phyloP scores from a whole-genome alignment of 768 basidiomycete genomes.

The Boletus huronensis region DNA sequence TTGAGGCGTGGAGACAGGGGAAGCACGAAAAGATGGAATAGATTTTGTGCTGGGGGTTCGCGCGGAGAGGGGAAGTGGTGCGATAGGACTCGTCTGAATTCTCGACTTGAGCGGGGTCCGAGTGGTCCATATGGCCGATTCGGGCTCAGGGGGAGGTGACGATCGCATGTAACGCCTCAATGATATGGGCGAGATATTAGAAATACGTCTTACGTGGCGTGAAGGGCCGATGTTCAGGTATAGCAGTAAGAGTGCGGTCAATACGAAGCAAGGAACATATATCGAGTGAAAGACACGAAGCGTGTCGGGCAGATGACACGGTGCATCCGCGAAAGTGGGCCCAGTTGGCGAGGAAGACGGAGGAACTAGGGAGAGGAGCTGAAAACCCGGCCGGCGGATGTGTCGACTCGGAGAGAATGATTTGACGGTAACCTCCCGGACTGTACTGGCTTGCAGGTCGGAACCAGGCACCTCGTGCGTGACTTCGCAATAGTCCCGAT shows the following conservation, averaged over 20 bases:
- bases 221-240: constrained; percentile 38
- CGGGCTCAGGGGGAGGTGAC: constrained; percentile 28
- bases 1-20: constrained; percentile 36
- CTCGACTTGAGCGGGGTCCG: constrained; percentile 44
- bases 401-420: constrained; percentile 78
- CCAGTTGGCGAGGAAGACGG: constrained; percentile 28
- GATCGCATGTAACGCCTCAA: constrained; percentile 25
- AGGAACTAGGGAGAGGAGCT: constrained; percentile 68
- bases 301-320: constrained; percentile 79
- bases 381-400: constrained; percentile 77
- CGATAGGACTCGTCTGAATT: constrained; percentile 38
- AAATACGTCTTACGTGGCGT: constrained; percentile 15
- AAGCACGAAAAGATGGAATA: constrained; percentile 39
- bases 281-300: constrained; percentile 52
- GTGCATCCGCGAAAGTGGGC: constrained; percentile 56
- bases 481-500: constrained; percentile 88
- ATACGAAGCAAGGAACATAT: constrained; percentile 61
- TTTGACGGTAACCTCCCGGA: constrained; percentile 84
- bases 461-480: constrained; percentile 42
- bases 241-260: constrained; percentile 50
- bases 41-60: constrained; percentile 38
- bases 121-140: constrained; percentile 37
- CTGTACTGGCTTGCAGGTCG: constrained; percentile 22
- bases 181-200: constrained; percentile 33
- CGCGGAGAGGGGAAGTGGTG: constrained; percentile 36